Evolutionary conservation across 2,329 filamentous ascomycete species (phyloP).

Genomic region (Talaromyces sp.): DNA sequence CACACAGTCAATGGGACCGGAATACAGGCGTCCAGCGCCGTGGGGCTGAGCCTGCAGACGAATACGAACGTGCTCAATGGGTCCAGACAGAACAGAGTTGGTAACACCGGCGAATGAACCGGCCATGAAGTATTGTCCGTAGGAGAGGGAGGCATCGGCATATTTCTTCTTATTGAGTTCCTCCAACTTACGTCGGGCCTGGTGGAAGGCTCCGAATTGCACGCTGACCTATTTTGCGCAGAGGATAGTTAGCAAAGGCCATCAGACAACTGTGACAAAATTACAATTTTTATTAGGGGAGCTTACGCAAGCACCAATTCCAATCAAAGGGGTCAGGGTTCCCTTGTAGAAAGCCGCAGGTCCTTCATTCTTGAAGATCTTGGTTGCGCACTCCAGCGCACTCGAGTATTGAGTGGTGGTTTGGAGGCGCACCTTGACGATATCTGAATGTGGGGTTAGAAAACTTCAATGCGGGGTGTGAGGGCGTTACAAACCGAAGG

Average conservation of each 20-base stretch:
- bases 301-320: conserved; percentile 89
- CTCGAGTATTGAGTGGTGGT: conserved; percentile 80
- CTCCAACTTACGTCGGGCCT: conserved; percentile 84
- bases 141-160: conserved; percentile 61
- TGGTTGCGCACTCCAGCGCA: conserved; percentile 76
- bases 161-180: conserved; percentile 62
- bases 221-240: conserved; percentile 65
- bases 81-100: conserved; percentile 84
- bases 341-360: conserved; percentile 96
- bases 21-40: conserved; percentile 75
- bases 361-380: conserved; percentile 87
- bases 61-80: conserved; percentile 97
- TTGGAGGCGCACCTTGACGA: conserved; percentile 96
- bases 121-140: conserved; percentile 84
- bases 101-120: conserved; percentile 91
- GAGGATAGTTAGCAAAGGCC: conserved; percentile 6
- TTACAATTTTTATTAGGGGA: not conserved
- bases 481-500: conserved; percentile 58
- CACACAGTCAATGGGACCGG: conserved; percentile 86
- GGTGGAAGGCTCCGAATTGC: conserved; percentile 97
- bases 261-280: not conserved
- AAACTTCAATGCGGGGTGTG: not conserved
- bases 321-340: conserved; percentile 89
- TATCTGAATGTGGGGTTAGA: conserved; percentile 60
- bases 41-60: conserved; percentile 95